phyloP scores from a whole-genome alignment of 192 early-diverging fungal species.

The Coemansia furcata region DNA sequence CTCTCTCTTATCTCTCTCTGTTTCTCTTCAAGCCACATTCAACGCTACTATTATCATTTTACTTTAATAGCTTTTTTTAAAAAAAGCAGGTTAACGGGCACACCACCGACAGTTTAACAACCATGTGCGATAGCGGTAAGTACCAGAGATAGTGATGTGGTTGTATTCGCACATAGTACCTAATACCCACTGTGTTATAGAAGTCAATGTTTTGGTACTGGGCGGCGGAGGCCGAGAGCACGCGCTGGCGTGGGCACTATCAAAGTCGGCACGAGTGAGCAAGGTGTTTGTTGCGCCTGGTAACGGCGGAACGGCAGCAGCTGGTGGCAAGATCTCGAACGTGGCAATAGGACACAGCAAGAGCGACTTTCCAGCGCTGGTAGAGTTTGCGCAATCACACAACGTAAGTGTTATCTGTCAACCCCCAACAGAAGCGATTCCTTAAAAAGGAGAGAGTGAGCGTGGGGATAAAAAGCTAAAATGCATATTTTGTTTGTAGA shows the following conservation, averaged over 20 bases:
- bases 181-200: slow-evolving; percentile 4
- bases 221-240: slow-evolving; percentile 97
- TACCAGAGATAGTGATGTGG: not conserved
- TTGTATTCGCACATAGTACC: not conserved
- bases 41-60: not conserved
- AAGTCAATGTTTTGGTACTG: slow-evolving; percentile 77
- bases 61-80: not conserved
- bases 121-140: slow-evolving; percentile 6
- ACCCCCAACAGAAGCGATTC: not conserved
- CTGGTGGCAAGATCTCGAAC: slow-evolving; percentile 74
- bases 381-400: slow-evolving; percentile 77
- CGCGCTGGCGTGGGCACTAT: slow-evolving; percentile 88
- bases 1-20: not conserved
- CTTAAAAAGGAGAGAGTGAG: not conserved
- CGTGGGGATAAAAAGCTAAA: not conserved
- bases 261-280: slow-evolving; percentile 71
- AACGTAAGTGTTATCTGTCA: slow-evolving; percentile 50
- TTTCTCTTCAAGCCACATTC: not conserved
- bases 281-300: slow-evolving; percentile 91
- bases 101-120: not conserved
- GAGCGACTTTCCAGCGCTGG: slow-evolving; percentile 70
- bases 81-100: not conserved
- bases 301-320: slow-evolving; percentile 87
- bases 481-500: not conserved
- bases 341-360: slow-evolving; percentile 64